phyloP scores from a whole-genome alignment of 352 stramenopile species.

The Pythium dissimile region DNA sequence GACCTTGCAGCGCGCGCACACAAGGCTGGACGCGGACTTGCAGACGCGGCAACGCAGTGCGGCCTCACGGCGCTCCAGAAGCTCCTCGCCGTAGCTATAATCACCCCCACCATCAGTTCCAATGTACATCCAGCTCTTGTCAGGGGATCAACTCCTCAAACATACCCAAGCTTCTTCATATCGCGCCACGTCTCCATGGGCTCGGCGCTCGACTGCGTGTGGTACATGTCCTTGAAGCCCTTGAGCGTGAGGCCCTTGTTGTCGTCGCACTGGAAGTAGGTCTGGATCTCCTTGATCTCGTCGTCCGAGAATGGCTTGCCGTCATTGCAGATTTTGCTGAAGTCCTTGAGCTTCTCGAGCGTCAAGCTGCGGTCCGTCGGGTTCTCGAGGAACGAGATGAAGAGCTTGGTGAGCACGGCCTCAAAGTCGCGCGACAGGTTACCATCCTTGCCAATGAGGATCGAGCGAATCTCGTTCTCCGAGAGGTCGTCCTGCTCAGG shows the following conservation, averaged over 20 bases:
- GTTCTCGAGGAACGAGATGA: constrained; percentile 79
- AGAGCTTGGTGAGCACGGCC: constrained; percentile 80
- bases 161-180: constrained; percentile 86
- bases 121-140: not conserved
- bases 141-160: not conserved
- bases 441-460: constrained; percentile 80
- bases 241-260: constrained; percentile 88
- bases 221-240: constrained; percentile 91
- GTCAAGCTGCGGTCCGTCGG: constrained; percentile 79
- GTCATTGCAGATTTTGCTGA: constrained; percentile 89
- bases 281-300: constrained; percentile 91
- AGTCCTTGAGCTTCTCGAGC: constrained; percentile 84
- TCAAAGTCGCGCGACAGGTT: constrained; percentile 84
- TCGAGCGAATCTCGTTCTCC: constrained; percentile 80
- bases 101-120: not conserved
- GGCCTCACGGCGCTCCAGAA: constrained; percentile 68
- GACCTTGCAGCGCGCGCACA: constrained; percentile 85
- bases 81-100: constrained; percentile 61
- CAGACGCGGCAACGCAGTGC: constrained; percentile 79
- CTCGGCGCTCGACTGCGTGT: constrained; percentile 87
- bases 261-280: constrained; percentile 90
- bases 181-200: constrained; percentile 88
- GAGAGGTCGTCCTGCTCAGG: constrained; percentile 51
- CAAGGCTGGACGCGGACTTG: constrained; percentile 67
- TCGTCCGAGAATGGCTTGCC: constrained; percentile 85